Evolutionary conservation across 805 yeast genomes (phyloP).

Genomic region (Spathaspora hagerdaliae): DNA sequence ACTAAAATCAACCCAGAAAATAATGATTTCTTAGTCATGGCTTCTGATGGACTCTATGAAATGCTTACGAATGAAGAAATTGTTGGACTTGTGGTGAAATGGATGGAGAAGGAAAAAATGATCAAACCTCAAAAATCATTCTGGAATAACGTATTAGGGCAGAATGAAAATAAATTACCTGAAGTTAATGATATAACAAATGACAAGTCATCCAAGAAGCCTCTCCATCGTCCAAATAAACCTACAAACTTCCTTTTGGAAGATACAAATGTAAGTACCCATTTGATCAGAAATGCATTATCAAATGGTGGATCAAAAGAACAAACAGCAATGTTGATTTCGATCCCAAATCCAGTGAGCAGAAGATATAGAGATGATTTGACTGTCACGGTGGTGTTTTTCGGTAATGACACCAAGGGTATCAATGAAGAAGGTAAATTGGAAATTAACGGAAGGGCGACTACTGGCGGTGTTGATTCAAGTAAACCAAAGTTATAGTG

Average conservation of each 20-base stretch:
- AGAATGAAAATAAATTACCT: slow-evolving; percentile 51
- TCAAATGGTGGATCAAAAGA: slow-evolving; percentile 83
- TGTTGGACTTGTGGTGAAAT: slow-evolving; percentile 84
- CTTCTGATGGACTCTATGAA: slow-evolving; percentile 92
- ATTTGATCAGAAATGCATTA: slow-evolving; percentile 87
- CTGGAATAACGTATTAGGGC: slow-evolving; percentile 39
- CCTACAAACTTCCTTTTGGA: slow-evolving; percentile 53
- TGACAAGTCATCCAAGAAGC: slow-evolving; percentile 63
- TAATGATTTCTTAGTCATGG: slow-evolving; percentile 86
- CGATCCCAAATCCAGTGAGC: slow-evolving; percentile 88
- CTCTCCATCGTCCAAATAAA: slow-evolving; percentile 38
- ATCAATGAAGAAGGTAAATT: slow-evolving; percentile 44
- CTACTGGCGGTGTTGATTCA: slow-evolving; percentile 50
- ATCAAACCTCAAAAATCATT: slow-evolving; percentile 47
- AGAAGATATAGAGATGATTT: slow-evolving; percentile 93
- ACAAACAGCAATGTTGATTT: slow-evolving; percentile 80
- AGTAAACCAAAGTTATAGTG: slow-evolving; percentile 45
- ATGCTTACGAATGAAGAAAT: slow-evolving; percentile 89
- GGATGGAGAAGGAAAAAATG: slow-evolving; percentile 80
- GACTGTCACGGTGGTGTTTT: slow-evolving; percentile 93
- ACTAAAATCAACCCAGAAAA: slow-evolving; percentile 66
- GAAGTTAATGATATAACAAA: slow-evolving; percentile 59
- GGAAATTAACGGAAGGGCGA: slow-evolving; percentile 54
- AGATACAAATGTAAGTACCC: slow-evolving; percentile 89
- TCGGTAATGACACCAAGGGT: slow-evolving; percentile 56